Evolutionary conservation across 148 eudicot genomes (phyloP).

Genomic region (Cornus florida): DNA sequence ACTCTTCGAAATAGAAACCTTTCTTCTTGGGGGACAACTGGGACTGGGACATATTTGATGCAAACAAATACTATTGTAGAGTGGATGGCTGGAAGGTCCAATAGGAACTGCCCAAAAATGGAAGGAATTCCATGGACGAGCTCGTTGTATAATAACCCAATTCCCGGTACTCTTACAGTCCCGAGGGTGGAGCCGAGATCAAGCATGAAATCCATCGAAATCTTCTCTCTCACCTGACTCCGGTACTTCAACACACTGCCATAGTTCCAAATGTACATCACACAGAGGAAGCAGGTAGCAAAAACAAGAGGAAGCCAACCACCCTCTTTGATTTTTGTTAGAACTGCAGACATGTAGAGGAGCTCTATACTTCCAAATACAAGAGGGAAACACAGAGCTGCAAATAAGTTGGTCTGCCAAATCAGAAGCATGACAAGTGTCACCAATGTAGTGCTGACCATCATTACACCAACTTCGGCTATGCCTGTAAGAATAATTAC

Average conservation of each 20-base stretch:
- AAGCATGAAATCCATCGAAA: slow-evolving; percentile 72
- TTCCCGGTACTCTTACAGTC: slow-evolving; percentile 76
- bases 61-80: slow-evolving; percentile 80
- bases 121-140: slow-evolving; percentile 92
- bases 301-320: slow-evolving; percentile 97
- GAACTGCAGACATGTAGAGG: slow-evolving; percentile 74
- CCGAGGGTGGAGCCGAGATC: slow-evolving; percentile 87
- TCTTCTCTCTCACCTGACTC: slow-evolving; percentile 74
- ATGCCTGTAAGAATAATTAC: slow-evolving; percentile 55
- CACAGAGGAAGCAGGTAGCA: slow-evolving; percentile 63
- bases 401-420: slow-evolving; percentile 81
- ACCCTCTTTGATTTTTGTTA: slow-evolving; percentile 78
- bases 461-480: slow-evolving; percentile 97
- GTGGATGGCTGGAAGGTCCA: slow-evolving; percentile 86
- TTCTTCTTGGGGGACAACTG: slow-evolving; percentile 86
- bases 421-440: slow-evolving; percentile 95
- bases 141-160: slow-evolving; percentile 84
- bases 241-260: slow-evolving; percentile 88
- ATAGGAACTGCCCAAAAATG: slow-evolving; percentile 71
- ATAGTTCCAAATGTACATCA: slow-evolving; percentile 98
- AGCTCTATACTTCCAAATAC: slow-evolving; percentile 77
- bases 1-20: slow-evolving; percentile 82
- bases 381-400: slow-evolving; percentile 76
- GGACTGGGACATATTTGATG: slow-evolving; percentile 84
- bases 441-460: slow-evolving; percentile 83